Base-by-base conservation (phyloP, 208 protist species). In the Porcisia hertigi region DNA sequence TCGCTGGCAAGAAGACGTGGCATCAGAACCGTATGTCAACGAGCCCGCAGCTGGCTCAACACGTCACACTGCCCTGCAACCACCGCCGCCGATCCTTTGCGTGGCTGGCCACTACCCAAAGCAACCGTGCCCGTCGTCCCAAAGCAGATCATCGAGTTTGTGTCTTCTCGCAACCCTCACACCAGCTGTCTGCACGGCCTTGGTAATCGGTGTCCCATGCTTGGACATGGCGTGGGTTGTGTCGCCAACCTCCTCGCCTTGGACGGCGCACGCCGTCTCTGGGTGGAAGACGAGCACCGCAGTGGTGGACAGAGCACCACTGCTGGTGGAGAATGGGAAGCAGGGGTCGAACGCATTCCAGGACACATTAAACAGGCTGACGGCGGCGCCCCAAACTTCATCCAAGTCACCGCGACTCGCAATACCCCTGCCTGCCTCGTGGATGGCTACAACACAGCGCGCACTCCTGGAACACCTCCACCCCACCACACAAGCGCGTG, bases 201-300 rank as follows among this genome's bases (percentile, higher is more conserved):
- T 75, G 20, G 64, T 82, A 39, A 45, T 82, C 20, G 58, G 71
- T 45, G 77, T 82, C 1, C 77, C 77, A 52, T 82, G 77, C 34
- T 1, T 82, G 8, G 77, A 82, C 52, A 65, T 75, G 30, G 36
- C 36, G 0, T 71, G 60, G 49, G 47, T 80, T 18, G 2, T 36
- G 20, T 58, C 75, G 5, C 20, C 54, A n/a, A 60, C 66, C 8
- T 71, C 66, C 39, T 55, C 16, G 30, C 25, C 66, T 41, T 54
- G 47, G 47, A 71, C 47, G 47, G 43, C 45, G 47, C 41, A 67
- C 41, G 41, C 63, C 39, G 63, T 67, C 18, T 52, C 39, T 49
- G 63, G 41, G 41, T 47, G 63, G 63, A 7, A n/a, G 11, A 52
- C 34, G 3, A 67, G 36, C 34, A 72, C 49, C 39, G 9, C 16